A percentile compares a stretch with the other conserved stretches of the same genome.
phyloP scores from a whole-genome alignment of 495 filamentous ascomycete species.

The Penicillium paxilli region DNA sequence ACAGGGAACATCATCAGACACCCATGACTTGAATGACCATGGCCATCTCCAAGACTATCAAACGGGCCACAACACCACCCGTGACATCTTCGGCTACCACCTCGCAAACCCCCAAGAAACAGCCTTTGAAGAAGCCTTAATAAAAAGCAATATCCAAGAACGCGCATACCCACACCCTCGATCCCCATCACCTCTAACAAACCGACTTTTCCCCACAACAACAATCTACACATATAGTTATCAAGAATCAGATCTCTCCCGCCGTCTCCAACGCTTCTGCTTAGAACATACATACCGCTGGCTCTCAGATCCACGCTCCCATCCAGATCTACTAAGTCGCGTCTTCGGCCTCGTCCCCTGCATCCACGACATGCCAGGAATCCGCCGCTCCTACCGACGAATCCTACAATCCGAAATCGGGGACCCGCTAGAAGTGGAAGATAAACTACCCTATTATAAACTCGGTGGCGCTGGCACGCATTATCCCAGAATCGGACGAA shows the following conservation, averaged over 20 bases:
- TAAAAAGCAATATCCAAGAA: background rate
- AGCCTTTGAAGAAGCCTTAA: background rate
- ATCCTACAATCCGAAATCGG: constrained; percentile 27
- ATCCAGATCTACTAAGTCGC: constrained; percentile 49
- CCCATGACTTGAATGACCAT: background rate
- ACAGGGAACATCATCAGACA: background rate
- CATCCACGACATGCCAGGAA: constrained; percentile 51
- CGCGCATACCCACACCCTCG: background rate
- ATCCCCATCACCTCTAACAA: constrained; percentile 23
- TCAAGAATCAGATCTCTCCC: constrained; percentile 69
- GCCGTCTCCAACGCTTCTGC: constrained; percentile 65
- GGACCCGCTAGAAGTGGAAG: constrained; percentile 49
- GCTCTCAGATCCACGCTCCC: constrained; percentile 53
- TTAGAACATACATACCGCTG: constrained; percentile 64
- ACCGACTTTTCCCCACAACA: constrained; percentile 25
- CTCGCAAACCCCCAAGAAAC: constrained; percentile 1
- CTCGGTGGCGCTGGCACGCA: constrained; percentile 71
- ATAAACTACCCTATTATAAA: constrained; percentile 60
- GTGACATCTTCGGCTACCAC: constrained; percentile 21
- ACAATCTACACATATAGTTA: constrained; percentile 38
- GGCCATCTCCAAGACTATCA: background rate
- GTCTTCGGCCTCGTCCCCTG: constrained; percentile 71
- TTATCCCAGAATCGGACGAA: constrained; percentile 15
- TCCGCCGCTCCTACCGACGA: constrained; percentile 41
- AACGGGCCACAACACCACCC: background rate